Percentiles rank a stretch among this genome's conserved stretches.
Conservation (phyloP, 1,284 basidiomycete genomes). For the Cystobasidium pallidum region DNA sequence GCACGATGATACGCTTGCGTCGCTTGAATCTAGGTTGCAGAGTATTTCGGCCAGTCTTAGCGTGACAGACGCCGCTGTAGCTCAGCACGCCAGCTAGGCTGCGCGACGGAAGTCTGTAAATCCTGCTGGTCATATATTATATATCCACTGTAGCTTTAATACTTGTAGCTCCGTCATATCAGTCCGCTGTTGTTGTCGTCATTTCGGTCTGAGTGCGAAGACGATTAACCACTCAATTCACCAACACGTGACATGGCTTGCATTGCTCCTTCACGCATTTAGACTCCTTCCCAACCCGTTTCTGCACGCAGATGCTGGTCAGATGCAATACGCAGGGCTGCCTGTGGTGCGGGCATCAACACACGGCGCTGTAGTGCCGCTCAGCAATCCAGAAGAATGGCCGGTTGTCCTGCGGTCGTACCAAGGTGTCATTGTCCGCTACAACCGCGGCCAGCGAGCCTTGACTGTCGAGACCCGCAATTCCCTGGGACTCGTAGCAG, state of each 20-base stretch:
- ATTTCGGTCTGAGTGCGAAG: neutral
- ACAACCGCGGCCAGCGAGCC: conserved; percentile 26
- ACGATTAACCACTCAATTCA: neutral
- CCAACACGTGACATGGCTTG: neutral
- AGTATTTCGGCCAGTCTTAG: conserved; percentile 19
- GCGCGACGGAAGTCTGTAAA: neutral
- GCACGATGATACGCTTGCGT: conserved; percentile 9
- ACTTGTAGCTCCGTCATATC: neutral
- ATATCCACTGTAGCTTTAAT: neutral
- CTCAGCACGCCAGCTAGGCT: conserved; percentile 9
- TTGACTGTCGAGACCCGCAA: conserved; percentile 33
- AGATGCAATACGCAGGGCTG: conserved; percentile 8
- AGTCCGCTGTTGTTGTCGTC: neutral
- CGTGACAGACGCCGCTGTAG: conserved; percentile 2
- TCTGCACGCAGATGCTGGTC: conserved; percentile 2
- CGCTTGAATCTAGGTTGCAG: conserved; percentile 13
- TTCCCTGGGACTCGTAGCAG: neutral
- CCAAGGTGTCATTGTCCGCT: conserved; percentile 37
- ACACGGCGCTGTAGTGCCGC: neutral
- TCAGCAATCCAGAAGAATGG: conserved; percentile 30
- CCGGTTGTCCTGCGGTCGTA: conserved; percentile 39
- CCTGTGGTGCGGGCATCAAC: neutral
- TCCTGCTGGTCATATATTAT: too few species aligned
- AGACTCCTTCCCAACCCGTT: neutral
- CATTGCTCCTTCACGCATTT: neutral